Percentiles rank a stretch among this genome's conserved stretches.
These are phyloP conservation scores for Pisolithus sp. DNA, from an alignment of 768 basidiomycete genomes.

Conservation along the genomic window DNA sequence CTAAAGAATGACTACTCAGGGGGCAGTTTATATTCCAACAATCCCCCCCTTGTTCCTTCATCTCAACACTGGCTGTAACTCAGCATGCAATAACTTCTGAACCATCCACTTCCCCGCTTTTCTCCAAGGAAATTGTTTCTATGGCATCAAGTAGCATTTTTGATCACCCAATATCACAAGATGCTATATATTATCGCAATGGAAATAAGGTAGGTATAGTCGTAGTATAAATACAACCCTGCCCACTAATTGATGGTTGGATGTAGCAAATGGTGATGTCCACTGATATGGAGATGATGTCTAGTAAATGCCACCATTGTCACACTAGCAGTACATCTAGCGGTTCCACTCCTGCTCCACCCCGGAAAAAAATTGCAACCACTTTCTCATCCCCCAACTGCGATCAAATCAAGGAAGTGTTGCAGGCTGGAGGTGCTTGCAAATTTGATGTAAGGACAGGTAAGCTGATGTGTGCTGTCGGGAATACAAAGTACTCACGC, in stretches of 20 bases:
- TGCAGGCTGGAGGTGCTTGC: not conserved
- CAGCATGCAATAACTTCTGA: not conserved
- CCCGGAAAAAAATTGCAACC: not conserved
- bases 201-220: not conserved
- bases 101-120: not conserved
- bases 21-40: too few species aligned
- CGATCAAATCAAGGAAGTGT: not conserved
- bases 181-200: not conserved
- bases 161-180: not conserved
- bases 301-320: too few species aligned
- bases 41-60: too few species aligned
- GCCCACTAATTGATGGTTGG: too few species aligned
- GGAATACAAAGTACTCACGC: not conserved
- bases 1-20: too few species aligned
- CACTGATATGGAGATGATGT: too few species aligned
- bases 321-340: not conserved
- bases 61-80: not conserved
- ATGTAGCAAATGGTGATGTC: too few species aligned
- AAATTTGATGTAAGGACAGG: slow-evolving; percentile 2
- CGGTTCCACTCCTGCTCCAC: not conserved
- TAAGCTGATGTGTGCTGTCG: not conserved
- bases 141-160: not conserved
- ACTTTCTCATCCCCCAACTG: not conserved
- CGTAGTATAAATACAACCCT: too few species aligned
- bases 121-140: not conserved